Base-by-base conservation (phyloP, 2,329 filamentous ascomycete species). In the Ampelomyces quisqualis region DNA sequence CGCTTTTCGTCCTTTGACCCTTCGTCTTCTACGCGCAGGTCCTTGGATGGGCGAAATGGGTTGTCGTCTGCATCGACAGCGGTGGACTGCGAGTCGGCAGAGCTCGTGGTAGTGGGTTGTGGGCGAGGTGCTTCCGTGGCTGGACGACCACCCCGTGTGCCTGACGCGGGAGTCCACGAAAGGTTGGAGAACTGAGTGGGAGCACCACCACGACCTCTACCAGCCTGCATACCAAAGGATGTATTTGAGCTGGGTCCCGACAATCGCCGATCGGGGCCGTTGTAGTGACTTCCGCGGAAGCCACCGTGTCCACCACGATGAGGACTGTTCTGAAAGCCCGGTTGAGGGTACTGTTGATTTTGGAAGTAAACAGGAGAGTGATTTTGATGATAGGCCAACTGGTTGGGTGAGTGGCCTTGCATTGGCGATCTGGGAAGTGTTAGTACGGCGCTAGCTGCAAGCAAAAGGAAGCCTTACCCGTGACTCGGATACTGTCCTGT, bases 131-230 rank as follows among this genome's bases (percentile, higher is more conserved):
- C 63, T 45, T 70, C 64, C n/a, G 64, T 64, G 5, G 64, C 64
- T 30, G 67, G 65, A 40, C 73, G 74, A 42, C 78, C 73, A 61
- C 77, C 78, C 55, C 76, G 74, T 39, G 75, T 74, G 13, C 77
- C 73, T 34, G 74, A 73, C 22, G 74, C 74, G 29, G 81, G 77
- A 40, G 79, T 85, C 85, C 88, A 90, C 31, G 88, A 86, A 2
- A 82, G 65, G 68, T 86, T 81, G 68, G 83, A 76, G 73, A 85
- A 79, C 69, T 83, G 72, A 49, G 64, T 65, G 9, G 59, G 60
- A 13, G 54, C 49, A 29, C 74, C 72, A 22, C 72, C 75, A 50
- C 78, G 72, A 23, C 82, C 81, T 36, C 84, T 77, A 21, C 71
- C 69, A 14, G 68, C 55, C 24, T 67, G 60, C 2, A 65, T 55